Evolutionary conservation across 768 basidiomycete species (phyloP).

Genomic region (Galerina marginata): DNA sequence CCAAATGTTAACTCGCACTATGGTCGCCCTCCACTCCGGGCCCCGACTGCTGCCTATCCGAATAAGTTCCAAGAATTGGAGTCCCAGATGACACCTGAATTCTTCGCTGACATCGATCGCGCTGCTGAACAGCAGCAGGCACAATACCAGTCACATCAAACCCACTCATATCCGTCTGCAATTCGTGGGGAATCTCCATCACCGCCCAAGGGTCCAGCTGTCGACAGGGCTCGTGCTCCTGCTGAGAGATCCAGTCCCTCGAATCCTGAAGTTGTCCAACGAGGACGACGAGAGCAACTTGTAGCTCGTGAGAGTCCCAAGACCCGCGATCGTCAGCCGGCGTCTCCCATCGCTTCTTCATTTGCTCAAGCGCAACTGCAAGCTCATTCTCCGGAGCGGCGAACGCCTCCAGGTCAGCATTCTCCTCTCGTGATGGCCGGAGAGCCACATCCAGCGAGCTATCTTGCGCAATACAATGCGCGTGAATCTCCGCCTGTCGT

Average conservation of each 20-base stretch:
- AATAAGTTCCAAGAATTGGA: conserved; percentile 58
- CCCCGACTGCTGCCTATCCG: conserved; percentile 59
- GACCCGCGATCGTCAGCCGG: conserved; percentile 48
- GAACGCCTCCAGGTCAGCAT: conserved; percentile 54
- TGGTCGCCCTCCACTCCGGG: conserved; percentile 68
- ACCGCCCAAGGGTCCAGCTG: conserved; percentile 55
- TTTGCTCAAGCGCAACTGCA: conserved; percentile 41
- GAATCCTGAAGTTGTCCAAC: conserved; percentile 46
- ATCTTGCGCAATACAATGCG: conserved; percentile 48
- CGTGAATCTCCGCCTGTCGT: conserved; percentile 48
- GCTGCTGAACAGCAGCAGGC: conserved; percentile 70
- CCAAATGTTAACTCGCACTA: conserved; percentile 51
- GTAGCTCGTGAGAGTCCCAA: conserved; percentile 54
- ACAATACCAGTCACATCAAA: conserved; percentile 47
- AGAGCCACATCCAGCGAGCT: conserved; percentile 46
- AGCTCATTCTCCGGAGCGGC: conserved; percentile 58
- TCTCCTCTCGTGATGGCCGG: conserved; percentile 53
- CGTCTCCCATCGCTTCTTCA: conserved; percentile 39
- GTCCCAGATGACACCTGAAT: conserved; percentile 72
- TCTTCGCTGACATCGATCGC: conserved; percentile 74
- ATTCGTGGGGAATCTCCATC: conserved; percentile 43
- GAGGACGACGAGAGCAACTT: conserved; percentile 44
- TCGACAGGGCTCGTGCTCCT: conserved; percentile 57
- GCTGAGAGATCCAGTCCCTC: conserved; percentile 62
- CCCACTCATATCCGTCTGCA: conserved; percentile 35